Percentiles rank a stretch among this genome's conserved stretches.
These are phyloP conservation scores for Pinus taeda DNA, from an alignment of 75 land plant genomes.

Conservation along the genomic window DNA sequence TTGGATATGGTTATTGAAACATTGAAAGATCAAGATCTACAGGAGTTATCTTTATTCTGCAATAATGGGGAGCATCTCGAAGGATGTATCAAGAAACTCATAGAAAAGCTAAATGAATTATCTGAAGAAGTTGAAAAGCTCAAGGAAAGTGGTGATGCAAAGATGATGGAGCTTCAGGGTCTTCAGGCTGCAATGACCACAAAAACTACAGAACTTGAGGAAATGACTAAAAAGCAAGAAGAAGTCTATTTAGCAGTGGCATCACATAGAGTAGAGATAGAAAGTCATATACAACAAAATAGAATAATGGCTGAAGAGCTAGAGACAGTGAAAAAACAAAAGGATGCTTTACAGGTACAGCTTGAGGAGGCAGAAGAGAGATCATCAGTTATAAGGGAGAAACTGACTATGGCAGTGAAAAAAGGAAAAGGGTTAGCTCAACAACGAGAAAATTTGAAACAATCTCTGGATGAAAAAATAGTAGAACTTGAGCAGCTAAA, in stretches of 20 bases:
- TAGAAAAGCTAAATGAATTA: conserved; percentile 21
- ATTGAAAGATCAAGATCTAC: too few species aligned
- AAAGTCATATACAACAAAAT: conserved; percentile 14
- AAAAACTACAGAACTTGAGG: conserved; percentile 5
- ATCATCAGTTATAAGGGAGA: conserved; percentile 69
- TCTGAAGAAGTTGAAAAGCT: conserved; percentile 6
- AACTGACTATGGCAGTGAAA: conserved; percentile 82
- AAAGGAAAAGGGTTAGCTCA: conserved; percentile 90
- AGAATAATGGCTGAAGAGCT: too few species aligned
- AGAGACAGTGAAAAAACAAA: too few species aligned
- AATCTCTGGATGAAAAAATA: too few species aligned
- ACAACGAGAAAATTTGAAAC: conserved; percentile 81
- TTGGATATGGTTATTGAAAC: too few species aligned
- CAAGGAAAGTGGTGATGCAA: conserved; percentile 9
- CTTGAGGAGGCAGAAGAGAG: conserved; percentile 72
- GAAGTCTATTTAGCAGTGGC: conserved; percentile 20
- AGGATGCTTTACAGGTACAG: conserved; percentile 39
- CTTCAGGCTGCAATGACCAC: conserved; percentile 25
- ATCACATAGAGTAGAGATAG: conserved; percentile 34
- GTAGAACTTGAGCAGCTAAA: too few species aligned
- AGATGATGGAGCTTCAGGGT: background rate
- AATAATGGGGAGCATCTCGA: conserved; percentile 15
- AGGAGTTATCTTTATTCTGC: too few species aligned
- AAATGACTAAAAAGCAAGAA: conserved; percentile 37
- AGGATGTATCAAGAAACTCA: conserved; percentile 27